A percentile compares a stretch with the other conserved stretches of the same genome.
Evolutionary conservation across 2,329 filamentous ascomycete genomes (phyloP).

Genomic region (Shiraia bambusicola): DNA sequence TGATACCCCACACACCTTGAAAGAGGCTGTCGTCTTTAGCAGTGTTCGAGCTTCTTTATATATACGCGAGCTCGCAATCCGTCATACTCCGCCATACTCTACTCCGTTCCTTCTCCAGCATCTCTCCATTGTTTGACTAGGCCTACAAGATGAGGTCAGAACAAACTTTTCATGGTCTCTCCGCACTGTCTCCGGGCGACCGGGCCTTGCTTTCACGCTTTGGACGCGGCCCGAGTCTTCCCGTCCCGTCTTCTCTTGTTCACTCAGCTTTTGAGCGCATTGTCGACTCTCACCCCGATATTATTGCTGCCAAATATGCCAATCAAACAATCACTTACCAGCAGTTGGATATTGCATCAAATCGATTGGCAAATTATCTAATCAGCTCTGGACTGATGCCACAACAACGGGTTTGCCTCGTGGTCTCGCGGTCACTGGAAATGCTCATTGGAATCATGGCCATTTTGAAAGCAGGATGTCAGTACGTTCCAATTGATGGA

Average conservation of each 20-base stretch:
- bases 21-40: no score
- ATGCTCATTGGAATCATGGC: constrained; percentile 61
- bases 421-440: constrained; percentile 58
- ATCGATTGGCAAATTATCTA: constrained; percentile 36
- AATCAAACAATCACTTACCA: constrained; percentile 30
- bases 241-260: constrained; percentile 20
- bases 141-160: constrained; percentile 2
- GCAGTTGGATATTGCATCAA: constrained; percentile 33
- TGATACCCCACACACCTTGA: no score
- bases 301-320: constrained; percentile 25
- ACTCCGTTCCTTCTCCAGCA: background rate
- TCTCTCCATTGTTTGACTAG: background rate
- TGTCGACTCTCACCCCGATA: constrained; percentile 24
- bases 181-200: constrained; percentile 19
- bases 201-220: constrained; percentile 23
- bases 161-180: constrained; percentile 12
- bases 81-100: no score
- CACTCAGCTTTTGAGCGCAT: constrained; percentile 34
- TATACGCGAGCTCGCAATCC: no score
- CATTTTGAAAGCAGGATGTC: constrained; percentile 58
- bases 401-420: constrained; percentile 54
- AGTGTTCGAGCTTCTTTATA: no score
- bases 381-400: constrained; percentile 29
- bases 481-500: constrained; percentile 63
- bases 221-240: constrained; percentile 23